Base-by-base conservation (phyloP, 1,284 basidiomycete genomes). In the Apiotrichum mycotoxinovorans region DNA sequence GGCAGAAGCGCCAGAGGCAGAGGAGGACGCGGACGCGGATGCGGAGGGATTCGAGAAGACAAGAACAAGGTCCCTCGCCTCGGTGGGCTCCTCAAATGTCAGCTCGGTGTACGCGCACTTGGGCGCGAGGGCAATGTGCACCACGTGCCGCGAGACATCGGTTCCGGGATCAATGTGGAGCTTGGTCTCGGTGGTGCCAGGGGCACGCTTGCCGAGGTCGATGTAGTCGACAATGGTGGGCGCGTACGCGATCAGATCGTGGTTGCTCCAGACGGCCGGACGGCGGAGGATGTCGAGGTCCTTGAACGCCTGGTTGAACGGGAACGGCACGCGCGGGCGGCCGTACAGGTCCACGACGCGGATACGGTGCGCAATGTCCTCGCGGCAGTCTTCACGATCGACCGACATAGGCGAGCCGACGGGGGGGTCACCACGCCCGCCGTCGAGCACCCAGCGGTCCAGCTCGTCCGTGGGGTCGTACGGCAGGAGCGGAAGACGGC, bases 241-340 rank as follows among this genome's bases (percentile, higher is more conserved):
- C 34, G 46, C 46, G 30, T 34, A 48, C 26, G 46, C 46, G 33
- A 48, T 25, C 4, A 4, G 4, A 11, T 48, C 34, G 23, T 48
- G 46, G 2, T 1, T 9, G 34, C 7, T 17, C 46, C 46, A 48
- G 12, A 23, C 33, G 3, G 46, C 33, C 10, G 33, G 46, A n/a
- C 46, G 46, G 12, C 46, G 46, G 33, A 48, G 30, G 17, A 48
- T 48, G 20, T 48, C 46, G 46, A 48, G 46, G 8, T 48, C 46
- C 20, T n/a, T 22, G 46, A 48, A 37, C 22, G 46, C 46, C 46
- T 37, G 27, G 30, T 37, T 37, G 30, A 48, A 48, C 33, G 46
- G 46, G 22, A 48, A 48, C 10, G 46, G 34, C 26, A 48, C 46
- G 5, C 10, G 3, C 14, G 46, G 46, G 33, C 46, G 46, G 27